phyloP scores from a whole-genome alignment of 257 asterid species.

The Rauvolfia tetraphylla region DNA sequence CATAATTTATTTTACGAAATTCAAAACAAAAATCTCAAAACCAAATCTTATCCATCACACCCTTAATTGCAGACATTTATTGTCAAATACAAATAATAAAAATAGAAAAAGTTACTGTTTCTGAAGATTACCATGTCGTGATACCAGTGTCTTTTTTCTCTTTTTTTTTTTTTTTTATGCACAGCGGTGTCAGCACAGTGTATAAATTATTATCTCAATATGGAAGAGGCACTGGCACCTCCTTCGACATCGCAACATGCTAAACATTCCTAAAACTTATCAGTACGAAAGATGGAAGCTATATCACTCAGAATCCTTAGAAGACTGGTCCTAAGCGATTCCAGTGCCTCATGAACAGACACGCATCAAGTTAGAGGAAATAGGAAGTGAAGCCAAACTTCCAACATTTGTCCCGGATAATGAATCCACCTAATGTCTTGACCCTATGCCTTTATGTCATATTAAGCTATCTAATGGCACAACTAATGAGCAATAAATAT shows the following conservation, averaged over 20 bases:
- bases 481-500: background rate
- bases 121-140: too few relatives aligned
- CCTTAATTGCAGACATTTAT: too few relatives aligned
- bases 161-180: too few relatives aligned
- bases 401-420: background rate
- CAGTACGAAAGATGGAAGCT: background rate
- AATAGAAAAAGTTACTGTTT: too few relatives aligned
- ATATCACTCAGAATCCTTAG: background rate
- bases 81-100: too few relatives aligned
- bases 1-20: too few relatives aligned
- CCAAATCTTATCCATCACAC: too few relatives aligned
- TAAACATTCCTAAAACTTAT: background rate
- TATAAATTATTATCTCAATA: too few relatives aligned
- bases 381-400: background rate
- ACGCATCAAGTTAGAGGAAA: background rate
- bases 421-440: background rate
- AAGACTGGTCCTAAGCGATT: background rate
- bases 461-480: background rate
- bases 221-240: background rate
- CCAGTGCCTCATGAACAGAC: background rate
- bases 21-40: too few relatives aligned
- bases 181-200: too few relatives aligned
- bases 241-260: background rate
- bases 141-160: too few relatives aligned
- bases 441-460: background rate